Conservation (phyloP, 225 moss, liverwort and hornwort genomes). For the Polytrichum formosum region DNA sequence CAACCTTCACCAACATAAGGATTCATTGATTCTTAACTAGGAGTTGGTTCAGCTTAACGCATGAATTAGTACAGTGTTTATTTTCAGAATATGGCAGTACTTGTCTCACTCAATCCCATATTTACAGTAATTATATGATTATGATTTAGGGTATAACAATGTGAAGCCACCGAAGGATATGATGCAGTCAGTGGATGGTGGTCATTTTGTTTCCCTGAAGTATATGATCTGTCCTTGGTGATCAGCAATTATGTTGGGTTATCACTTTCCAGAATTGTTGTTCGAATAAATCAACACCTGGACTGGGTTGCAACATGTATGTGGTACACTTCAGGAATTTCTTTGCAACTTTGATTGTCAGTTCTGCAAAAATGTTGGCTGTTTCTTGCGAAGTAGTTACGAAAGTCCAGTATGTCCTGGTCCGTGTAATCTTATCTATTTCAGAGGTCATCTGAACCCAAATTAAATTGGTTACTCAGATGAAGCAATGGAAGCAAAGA, state of each 20-base stretch:
- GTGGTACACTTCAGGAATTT: not conserved
- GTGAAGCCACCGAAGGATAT: not conserved
- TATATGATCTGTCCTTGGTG: not conserved
- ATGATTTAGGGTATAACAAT: not conserved
- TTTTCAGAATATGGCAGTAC: no score
- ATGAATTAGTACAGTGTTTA: no score
- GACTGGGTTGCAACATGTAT: slow-evolving; percentile 1
- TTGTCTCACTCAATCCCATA: no score
- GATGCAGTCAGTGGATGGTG: slow-evolving; percentile 2
- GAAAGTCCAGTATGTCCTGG: not conserved
- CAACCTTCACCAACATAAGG: no score
- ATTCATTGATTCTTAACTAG: no score
- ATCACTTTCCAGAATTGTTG: no score
- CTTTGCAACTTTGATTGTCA: not conserved
- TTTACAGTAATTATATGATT: no score
- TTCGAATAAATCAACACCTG: not conserved
- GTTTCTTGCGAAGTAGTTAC: not conserved
- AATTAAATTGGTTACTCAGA: slow-evolving; percentile 19
- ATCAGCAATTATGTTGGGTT: not conserved
- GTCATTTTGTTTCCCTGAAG: slow-evolving; percentile 1
- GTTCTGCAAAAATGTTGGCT: not conserved
- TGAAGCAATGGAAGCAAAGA: slow-evolving; percentile 64
- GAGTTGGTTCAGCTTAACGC: no score
- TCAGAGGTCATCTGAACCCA: no score
- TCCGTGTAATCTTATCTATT: not conserved